Conservation (phyloP, 305 asterid species). For the Salvia sclarea region DNA sequence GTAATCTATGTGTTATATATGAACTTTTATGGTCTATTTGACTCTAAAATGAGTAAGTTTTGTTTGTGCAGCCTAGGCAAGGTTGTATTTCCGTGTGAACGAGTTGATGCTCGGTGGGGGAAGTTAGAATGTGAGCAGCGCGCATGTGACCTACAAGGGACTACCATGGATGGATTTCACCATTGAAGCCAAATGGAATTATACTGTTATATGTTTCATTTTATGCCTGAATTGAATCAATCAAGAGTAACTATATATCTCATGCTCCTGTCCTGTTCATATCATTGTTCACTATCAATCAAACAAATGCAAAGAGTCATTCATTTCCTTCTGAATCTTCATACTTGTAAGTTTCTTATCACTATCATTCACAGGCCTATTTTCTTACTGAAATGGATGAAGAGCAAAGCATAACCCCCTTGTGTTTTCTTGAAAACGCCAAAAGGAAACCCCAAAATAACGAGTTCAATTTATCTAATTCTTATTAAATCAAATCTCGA, state of each 20-base stretch:
- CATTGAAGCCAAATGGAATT: slow-evolving; percentile 31
- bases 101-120: slow-evolving; percentile 97
- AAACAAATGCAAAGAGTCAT: background rate
- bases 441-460: too few relatives aligned
- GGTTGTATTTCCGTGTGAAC: slow-evolving; percentile 70
- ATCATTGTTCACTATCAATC: background rate
- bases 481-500: too few relatives aligned
- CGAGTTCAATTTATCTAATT: too few relatives aligned
- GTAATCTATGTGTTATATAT: slow-evolving; percentile 35
- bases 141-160: slow-evolving; percentile 79
- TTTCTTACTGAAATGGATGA: too few relatives aligned
- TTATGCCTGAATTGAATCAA: background rate
- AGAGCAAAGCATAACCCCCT: too few relatives aligned
- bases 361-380: too few relatives aligned
- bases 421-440: too few relatives aligned
- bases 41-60: background rate
- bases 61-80: slow-evolving; percentile 65
- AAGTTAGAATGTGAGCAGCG: slow-evolving; percentile 91
- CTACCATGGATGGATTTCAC: slow-evolving; percentile 43
- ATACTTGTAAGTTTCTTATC: too few relatives aligned
- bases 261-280: too few relatives aligned
- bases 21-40: background rate
- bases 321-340: background rate
- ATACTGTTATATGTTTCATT: background rate
- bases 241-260: background rate